phyloP scores from a whole-genome alignment of 2,329 filamentous ascomycete genomes.

The Nakataea oryzae region DNA sequence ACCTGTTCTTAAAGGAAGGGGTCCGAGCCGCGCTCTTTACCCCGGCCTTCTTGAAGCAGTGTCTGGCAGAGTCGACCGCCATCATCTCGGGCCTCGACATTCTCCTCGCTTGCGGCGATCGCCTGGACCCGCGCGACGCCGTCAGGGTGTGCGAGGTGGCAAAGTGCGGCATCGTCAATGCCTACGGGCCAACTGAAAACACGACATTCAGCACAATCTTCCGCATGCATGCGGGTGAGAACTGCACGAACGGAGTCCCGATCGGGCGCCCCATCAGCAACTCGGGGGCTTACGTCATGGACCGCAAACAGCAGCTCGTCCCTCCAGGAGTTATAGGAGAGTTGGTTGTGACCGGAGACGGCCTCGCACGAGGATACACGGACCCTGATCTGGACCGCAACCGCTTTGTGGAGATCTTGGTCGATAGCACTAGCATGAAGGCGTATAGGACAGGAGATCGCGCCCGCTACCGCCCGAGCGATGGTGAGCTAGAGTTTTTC shows the following conservation, averaged over 20 bases:
- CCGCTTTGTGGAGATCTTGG: not conserved
- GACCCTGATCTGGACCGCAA: conserved; percentile 3
- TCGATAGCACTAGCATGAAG: not conserved
- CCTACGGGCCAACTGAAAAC: not conserved
- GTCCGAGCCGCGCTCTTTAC: not conserved
- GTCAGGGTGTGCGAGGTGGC: not conserved
- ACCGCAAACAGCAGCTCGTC: conserved; percentile 16
- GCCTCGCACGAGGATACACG: conserved; percentile 29
- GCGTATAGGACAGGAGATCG: conserved; percentile 7
- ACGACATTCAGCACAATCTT: conserved; percentile 2
- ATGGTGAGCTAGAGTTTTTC: conserved; percentile 8
- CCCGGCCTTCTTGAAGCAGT: not conserved
- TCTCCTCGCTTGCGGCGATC: not conserved
- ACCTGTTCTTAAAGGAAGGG: not conserved
- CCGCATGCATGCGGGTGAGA: not conserved
- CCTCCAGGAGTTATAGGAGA: conserved; percentile 26
- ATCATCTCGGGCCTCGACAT: not conserved
- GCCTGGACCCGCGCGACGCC: not conserved
- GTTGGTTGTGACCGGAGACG: conserved; percentile 26
- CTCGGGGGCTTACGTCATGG: conserved; percentile 26
- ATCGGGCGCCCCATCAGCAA: not conserved
- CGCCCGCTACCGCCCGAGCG: not conserved
- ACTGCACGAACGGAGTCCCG: conserved; percentile 1
- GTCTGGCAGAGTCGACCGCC: not conserved
- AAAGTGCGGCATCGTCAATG: not conserved